A percentile compares a stretch with the other conserved stretches of the same genome.
These are phyloP conservation scores for Penicillium malachiteum DNA, from an alignment of 495 filamentous ascomycete species.

Conservation along the genomic window DNA sequence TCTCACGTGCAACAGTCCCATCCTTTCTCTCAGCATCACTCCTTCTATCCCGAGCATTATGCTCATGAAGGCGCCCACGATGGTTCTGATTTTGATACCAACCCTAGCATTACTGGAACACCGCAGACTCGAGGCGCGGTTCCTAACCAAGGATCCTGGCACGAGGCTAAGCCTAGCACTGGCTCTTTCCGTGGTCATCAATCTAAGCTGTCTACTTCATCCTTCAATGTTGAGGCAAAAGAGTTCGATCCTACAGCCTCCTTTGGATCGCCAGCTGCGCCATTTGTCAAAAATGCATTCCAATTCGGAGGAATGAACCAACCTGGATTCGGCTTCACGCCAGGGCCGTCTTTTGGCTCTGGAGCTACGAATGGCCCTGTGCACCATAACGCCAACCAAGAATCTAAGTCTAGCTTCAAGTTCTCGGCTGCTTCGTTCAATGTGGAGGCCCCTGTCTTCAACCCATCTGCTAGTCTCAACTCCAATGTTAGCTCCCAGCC, in stretches of 20 bases:
- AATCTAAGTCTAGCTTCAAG: conserved; percentile 56
- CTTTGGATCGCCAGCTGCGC: conserved; percentile 58
- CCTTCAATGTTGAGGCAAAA: conserved; percentile 81
- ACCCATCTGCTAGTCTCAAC: conserved; percentile 48
- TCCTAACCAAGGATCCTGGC: conserved; percentile 39
- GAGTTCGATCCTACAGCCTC: conserved; percentile 75
- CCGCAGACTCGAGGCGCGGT: conserved; percentile 43
- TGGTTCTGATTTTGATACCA: conserved; percentile 70
- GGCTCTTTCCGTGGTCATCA: conserved; percentile 50
- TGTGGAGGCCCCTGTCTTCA: conserved; percentile 78
- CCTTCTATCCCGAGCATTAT: conserved; percentile 37
- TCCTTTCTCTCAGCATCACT: conserved; percentile 33
- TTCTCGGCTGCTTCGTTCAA: conserved; percentile 76
- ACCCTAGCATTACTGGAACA: conserved; percentile 70
- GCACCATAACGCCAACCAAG: conserved; percentile 11
- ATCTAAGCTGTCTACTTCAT: conserved; percentile 68
- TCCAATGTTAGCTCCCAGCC: conserved; percentile 25
- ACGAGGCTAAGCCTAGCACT: conserved; percentile 38
- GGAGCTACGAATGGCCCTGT: conserved; percentile 19
- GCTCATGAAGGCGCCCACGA: conserved; percentile 48
- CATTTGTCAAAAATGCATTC: conserved; percentile 56
- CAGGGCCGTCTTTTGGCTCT: conserved; percentile 62
- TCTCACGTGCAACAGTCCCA: conserved; percentile 13
- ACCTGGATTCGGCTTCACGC: conserved; percentile 61
- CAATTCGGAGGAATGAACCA: conserved; percentile 43